Evolutionary conservation across 1,284 basidiomycete genomes (phyloP).

Genomic region (Irpex sp.): DNA sequence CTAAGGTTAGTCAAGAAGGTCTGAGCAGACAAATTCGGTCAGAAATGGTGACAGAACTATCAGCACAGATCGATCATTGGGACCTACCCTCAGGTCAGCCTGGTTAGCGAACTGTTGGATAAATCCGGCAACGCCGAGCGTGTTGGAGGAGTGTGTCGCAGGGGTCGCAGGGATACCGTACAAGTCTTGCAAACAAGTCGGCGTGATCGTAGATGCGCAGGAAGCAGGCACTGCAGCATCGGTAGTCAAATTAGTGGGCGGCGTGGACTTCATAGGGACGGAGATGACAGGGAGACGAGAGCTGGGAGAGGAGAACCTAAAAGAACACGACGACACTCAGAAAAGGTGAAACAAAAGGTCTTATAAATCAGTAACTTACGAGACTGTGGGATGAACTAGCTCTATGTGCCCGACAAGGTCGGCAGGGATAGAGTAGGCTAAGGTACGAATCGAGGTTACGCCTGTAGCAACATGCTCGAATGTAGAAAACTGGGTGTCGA

Average conservation of each 20-base stretch:
- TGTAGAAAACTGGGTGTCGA: conserved; percentile 35
- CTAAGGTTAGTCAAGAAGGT: conserved; percentile 48
- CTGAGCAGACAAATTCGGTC: conserved; percentile 23
- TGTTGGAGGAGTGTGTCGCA: conserved; percentile 38
- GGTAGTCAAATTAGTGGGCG: background rate
- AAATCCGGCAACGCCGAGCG: conserved; percentile 55
- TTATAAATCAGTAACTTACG: conserved; percentile 18
- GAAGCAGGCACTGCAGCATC: conserved; percentile 15
- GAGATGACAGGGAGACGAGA: background rate
- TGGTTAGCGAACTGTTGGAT: conserved; percentile 51
- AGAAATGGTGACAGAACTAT: background rate
- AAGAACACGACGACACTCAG: too few species aligned
- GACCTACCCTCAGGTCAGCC: conserved; percentile 39
- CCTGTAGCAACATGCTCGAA: conserved; percentile 34
- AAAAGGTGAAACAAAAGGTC: too few species aligned
- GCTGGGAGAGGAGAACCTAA: background rate
- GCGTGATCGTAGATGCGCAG: conserved; percentile 47
- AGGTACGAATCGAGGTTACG: conserved; percentile 30
- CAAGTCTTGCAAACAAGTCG: conserved; percentile 48
- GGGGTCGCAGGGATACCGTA: conserved; percentile 50
- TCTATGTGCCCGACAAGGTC: conserved; percentile 34
- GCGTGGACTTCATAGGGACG: conserved; percentile 5
- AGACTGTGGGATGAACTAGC: conserved; percentile 37
- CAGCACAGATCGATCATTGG: background rate
- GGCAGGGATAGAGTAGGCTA: conserved; percentile 39